Conservation (phyloP, 2,329 filamentous ascomycete genomes). For the Cadophora malorum region DNA sequence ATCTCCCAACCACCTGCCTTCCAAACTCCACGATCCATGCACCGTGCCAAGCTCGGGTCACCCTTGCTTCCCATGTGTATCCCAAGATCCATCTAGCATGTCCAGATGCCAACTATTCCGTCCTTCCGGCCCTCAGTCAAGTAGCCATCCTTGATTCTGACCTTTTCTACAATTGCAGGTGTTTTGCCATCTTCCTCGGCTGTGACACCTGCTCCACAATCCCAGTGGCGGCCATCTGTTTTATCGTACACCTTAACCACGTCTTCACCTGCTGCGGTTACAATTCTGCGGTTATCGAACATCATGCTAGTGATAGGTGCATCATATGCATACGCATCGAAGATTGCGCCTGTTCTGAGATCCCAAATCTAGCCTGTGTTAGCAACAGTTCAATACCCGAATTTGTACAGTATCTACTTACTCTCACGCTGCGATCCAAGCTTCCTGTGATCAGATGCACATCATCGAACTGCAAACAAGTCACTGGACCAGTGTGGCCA, state of each 20-base stretch:
- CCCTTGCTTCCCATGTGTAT: not conserved
- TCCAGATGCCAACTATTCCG: slow-evolving; percentile 91
- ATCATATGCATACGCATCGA: slow-evolving; percentile 96
- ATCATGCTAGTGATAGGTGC: slow-evolving; percentile 93
- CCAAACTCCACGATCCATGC: slow-evolving; percentile 21
- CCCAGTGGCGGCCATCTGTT: slow-evolving; percentile 93
- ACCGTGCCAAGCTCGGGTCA: not conserved
- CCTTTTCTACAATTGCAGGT: slow-evolving; percentile 78
- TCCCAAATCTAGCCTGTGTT: slow-evolving; percentile 85
- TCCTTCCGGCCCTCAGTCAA: slow-evolving; percentile 88
- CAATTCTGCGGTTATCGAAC: slow-evolving; percentile 91
- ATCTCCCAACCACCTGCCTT: slow-evolving; percentile 14
- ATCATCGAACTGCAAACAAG: slow-evolving; percentile 94
- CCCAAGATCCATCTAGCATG: slow-evolving; percentile 57
- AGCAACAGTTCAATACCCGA: slow-evolving; percentile 32
- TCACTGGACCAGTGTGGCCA: slow-evolving; percentile 93
- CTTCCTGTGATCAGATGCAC: slow-evolving; percentile 94
- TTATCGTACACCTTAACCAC: slow-evolving; percentile 99
- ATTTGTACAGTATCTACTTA: slow-evolving; percentile 57
- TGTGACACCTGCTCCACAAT: slow-evolving; percentile 83
- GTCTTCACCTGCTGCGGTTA: slow-evolving; percentile 86
- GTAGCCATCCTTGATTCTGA: slow-evolving; percentile 93
- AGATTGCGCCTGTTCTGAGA: slow-evolving; percentile 91
- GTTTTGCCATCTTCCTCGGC: slow-evolving; percentile 70
- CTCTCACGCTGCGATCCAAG: slow-evolving; percentile 88